These are phyloP conservation scores for Aspergillus incahuasiensis DNA, from an alignment of 495 filamentous ascomycete species.

Conservation along the genomic window DNA sequence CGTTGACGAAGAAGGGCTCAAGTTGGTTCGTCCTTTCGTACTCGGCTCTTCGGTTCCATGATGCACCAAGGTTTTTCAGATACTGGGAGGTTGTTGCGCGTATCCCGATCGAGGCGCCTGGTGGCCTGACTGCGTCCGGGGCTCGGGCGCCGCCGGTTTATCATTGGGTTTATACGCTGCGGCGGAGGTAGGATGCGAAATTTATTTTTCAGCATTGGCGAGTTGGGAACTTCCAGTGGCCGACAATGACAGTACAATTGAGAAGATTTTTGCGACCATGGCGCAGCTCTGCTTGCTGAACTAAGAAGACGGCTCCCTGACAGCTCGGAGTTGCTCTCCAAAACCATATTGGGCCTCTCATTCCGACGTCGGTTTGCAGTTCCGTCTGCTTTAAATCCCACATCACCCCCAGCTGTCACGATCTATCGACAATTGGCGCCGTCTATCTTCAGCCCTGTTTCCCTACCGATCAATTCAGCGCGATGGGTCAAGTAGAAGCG, in stretches of 20 bases:
- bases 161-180: slow-evolving; percentile 41
- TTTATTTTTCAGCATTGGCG: too few species aligned
- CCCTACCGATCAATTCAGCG: too few species aligned
- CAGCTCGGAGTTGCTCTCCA: neutral
- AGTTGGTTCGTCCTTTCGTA: slow-evolving; percentile 39
- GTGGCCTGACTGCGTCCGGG: slow-evolving; percentile 28
- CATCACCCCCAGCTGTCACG: too few species aligned
- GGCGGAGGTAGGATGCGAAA: slow-evolving; percentile 14
- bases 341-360: neutral
- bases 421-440: too few species aligned
- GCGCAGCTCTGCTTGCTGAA: too few species aligned
- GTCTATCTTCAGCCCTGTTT: too few species aligned
- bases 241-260: too few species aligned
- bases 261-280: too few species aligned
- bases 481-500: slow-evolving; percentile 16
- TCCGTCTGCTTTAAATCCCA: too few species aligned
- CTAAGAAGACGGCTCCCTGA: too few species aligned
- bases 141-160: slow-evolving; percentile 34
- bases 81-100: slow-evolving; percentile 36
- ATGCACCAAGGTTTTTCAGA: slow-evolving; percentile 14
- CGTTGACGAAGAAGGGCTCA: slow-evolving; percentile 27
- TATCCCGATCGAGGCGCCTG: slow-evolving; percentile 33
- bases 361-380: too few species aligned
- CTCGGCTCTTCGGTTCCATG: slow-evolving; percentile 35
- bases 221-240: too few species aligned